phyloP scores from a whole-genome alignment of 805 yeast species.

The Monosporozyma aquatica region DNA sequence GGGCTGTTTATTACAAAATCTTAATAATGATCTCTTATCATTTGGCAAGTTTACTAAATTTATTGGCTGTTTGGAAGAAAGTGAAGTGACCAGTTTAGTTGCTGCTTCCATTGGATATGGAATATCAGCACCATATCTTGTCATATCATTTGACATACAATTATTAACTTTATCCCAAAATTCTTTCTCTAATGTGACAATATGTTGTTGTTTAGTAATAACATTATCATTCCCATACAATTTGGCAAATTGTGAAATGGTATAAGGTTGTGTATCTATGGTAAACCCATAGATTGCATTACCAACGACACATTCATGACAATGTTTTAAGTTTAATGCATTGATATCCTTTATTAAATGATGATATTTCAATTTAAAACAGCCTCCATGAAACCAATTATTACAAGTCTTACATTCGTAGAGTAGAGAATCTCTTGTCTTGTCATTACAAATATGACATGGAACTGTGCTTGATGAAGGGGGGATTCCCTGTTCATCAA shows the following conservation, averaged over 20 bases:
- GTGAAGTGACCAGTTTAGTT: background rate
- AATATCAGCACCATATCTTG: slow-evolving; percentile 79
- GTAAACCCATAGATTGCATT: slow-evolving; percentile 85
- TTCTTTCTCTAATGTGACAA: slow-evolving; percentile 40
- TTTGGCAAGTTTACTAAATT: slow-evolving; percentile 67
- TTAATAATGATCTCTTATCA: slow-evolving; percentile 59
- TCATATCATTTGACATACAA: slow-evolving; percentile 32
- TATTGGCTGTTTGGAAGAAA: slow-evolving; percentile 60
- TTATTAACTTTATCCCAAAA: slow-evolving; percentile 55
- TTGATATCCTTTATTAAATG: background rate
- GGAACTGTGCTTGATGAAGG: slow-evolving; percentile 30
- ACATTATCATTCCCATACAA: slow-evolving; percentile 37
- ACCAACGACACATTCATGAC: slow-evolving; percentile 77
- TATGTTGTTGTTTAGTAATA: background rate
- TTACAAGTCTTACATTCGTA: slow-evolving; percentile 66
- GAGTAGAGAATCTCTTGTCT: slow-evolving; percentile 14
- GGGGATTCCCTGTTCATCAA: too few relatives aligned
- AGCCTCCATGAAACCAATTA: slow-evolving; percentile 44
- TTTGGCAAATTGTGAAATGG: slow-evolving; percentile 50
- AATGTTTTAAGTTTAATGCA: slow-evolving; percentile 31
- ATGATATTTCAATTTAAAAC: slow-evolving; percentile 2
- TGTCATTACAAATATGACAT: slow-evolving; percentile 41
- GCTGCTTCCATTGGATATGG: slow-evolving; percentile 38
- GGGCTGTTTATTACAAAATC: slow-evolving; percentile 37
- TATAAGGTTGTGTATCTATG: slow-evolving; percentile 47